Evolutionary conservation across 2,329 filamentous ascomycete genomes (phyloP).

Genomic region (Rhynchosporium agropyri): DNA sequence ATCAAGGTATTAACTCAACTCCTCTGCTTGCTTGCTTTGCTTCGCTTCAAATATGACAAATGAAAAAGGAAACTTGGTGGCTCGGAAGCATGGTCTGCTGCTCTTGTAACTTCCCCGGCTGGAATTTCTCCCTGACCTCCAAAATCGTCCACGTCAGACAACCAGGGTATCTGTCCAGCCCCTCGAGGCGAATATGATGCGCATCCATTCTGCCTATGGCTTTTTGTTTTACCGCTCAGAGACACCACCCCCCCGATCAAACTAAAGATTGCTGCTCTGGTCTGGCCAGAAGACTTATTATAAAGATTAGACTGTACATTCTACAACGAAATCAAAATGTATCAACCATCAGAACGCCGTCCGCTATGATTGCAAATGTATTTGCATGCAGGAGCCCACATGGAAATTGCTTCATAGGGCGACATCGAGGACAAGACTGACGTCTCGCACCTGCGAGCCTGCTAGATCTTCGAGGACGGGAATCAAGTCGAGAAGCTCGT

Average conservation of each 20-base stretch:
- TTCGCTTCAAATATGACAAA: slow-evolving; percentile 12
- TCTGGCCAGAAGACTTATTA: slow-evolving; percentile 41
- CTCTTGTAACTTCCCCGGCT: slow-evolving; percentile 25
- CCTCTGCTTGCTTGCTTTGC: slow-evolving; percentile 7
- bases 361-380: slow-evolving; percentile 44
- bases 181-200: neutral
- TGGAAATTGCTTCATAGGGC: slow-evolving; percentile 57
- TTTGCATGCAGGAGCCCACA: slow-evolving; percentile 40
- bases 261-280: slow-evolving; percentile 32
- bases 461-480: slow-evolving; percentile 97
- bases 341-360: slow-evolving; percentile 45
- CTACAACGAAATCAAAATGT: slow-evolving; percentile 45
- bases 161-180: slow-evolving; percentile 16
- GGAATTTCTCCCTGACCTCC: slow-evolving; percentile 17
- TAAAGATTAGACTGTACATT: slow-evolving; percentile 46
- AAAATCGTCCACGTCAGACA: slow-evolving; percentile 12
- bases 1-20: slow-evolving; percentile 15
- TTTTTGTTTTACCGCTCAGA: slow-evolving; percentile 34
- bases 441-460: slow-evolving; percentile 84
- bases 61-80: slow-evolving; percentile 30
- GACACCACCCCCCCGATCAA: slow-evolving; percentile 16
- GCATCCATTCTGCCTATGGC: slow-evolving; percentile 20
- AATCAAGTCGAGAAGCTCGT: slow-evolving; percentile 95
- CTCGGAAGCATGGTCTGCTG: slow-evolving; percentile 30
- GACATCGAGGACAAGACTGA: slow-evolving; percentile 97